Evolutionary conservation across 2,329 filamentous ascomycete species (phyloP).

Genomic region (Pseudogymnoascus sp.): DNA sequence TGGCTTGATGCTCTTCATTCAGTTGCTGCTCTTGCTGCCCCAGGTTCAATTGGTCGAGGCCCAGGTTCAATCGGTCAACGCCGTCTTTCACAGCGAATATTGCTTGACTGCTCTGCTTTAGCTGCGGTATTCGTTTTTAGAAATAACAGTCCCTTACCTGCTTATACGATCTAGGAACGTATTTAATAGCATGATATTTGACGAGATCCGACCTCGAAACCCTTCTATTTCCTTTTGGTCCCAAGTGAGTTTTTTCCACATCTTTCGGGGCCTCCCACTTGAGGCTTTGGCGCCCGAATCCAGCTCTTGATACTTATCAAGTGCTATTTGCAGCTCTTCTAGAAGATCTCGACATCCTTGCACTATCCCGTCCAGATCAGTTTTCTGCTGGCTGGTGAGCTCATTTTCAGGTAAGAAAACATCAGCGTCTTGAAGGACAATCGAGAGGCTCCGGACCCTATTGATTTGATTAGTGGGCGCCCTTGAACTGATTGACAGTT

Average conservation of each 20-base stretch:
- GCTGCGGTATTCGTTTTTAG: background rate
- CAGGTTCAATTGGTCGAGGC: background rate
- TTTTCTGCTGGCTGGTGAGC: slow-evolving; percentile 18
- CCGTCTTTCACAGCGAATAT: background rate
- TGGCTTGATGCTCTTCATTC: background rate
- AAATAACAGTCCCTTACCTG: background rate
- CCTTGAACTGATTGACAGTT: background rate
- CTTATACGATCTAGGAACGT: slow-evolving; percentile 7
- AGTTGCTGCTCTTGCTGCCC: slow-evolving; percentile 20
- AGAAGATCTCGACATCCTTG: slow-evolving; percentile 18
- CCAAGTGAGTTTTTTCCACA: slow-evolving; percentile 26
- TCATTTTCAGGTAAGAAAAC: slow-evolving; percentile 17
- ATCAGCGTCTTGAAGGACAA: slow-evolving; percentile 25
- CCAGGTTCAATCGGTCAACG: background rate
- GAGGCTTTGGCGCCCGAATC: slow-evolving; percentile 7
- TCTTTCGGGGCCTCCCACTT: slow-evolving; percentile 15
- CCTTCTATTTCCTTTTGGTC: slow-evolving; percentile 22
- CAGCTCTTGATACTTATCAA: slow-evolving; percentile 17
- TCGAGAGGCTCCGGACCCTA: slow-evolving; percentile 25
- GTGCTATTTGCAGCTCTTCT: slow-evolving; percentile 12
- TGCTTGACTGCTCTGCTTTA: background rate
- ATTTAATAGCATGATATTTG: slow-evolving; percentile 25
- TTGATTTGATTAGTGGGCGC: slow-evolving; percentile 9
- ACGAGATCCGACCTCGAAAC: slow-evolving; percentile 20
- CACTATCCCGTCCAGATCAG: slow-evolving; percentile 17